Percentiles rank a stretch among this genome's conserved stretches.
Evolutionary conservation across 495 filamentous ascomycete species (phyloP).

Genomic region (Penicillium coprophilum): DNA sequence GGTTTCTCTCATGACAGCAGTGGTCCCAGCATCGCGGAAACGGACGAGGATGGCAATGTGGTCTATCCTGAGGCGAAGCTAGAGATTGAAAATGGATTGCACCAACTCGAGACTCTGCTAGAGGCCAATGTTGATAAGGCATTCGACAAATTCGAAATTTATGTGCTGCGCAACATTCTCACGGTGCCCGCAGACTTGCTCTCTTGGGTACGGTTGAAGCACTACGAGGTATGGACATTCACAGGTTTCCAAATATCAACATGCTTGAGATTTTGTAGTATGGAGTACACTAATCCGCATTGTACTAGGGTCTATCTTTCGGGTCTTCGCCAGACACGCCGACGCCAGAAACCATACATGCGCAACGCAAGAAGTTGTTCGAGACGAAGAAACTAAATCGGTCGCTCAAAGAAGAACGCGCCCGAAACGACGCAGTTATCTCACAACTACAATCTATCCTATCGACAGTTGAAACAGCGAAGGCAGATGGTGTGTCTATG

Average conservation of each 20-base stretch:
- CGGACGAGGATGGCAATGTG: slow-evolving; percentile 54
- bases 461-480: slow-evolving; percentile 31
- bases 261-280: slow-evolving; percentile 9
- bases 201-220: slow-evolving; percentile 73
- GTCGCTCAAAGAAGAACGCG: slow-evolving; percentile 69
- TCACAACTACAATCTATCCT: slow-evolving; percentile 60
- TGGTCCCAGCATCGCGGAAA: slow-evolving; percentile 49
- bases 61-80: slow-evolving; percentile 60
- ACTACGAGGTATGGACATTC: slow-evolving; percentile 68
- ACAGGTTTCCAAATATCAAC: background rate
- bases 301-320: slow-evolving; percentile 38
- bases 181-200: slow-evolving; percentile 70
- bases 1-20: slow-evolving; percentile 62
- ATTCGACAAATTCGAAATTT: slow-evolving; percentile 80
- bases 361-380: slow-evolving; percentile 71
- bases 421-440: slow-evolving; percentile 74
- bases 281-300: slow-evolving; percentile 2
- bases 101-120: slow-evolving; percentile 94
- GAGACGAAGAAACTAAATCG: slow-evolving; percentile 79
- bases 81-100: slow-evolving; percentile 87
- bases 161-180: slow-evolving; percentile 84
- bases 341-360: slow-evolving; percentile 63
- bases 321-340: slow-evolving; percentile 41
- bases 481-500: slow-evolving; percentile 24
- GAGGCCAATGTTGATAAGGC: slow-evolving; percentile 72